These are phyloP conservation scores for Geotrichum siamense DNA, from an alignment of 1,139 yeast genomes.

Conservation along the genomic window DNA sequence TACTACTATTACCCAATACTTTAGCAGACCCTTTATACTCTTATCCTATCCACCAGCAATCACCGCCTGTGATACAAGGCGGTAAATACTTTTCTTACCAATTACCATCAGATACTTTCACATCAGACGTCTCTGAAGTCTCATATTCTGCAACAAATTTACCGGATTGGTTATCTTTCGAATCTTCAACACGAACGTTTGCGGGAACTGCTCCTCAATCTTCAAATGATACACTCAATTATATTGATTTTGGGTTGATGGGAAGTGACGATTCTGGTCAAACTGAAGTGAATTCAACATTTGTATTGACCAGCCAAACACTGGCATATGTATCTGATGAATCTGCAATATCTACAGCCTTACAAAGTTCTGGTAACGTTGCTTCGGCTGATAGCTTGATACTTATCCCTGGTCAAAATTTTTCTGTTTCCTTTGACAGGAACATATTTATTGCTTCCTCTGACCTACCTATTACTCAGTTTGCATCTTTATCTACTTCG, in stretches of 20 bases:
- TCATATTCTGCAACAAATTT: conserved; percentile 48
- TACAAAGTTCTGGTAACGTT: conserved; percentile 29
- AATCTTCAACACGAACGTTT: conserved; percentile 51
- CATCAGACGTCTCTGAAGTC: conserved; percentile 43
- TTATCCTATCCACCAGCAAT: conserved; percentile 39
- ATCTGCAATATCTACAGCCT: conserved; percentile 20
- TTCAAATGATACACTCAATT: conserved; percentile 18
- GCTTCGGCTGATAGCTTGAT: conserved; percentile 56
- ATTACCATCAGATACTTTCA: conserved; percentile 65
- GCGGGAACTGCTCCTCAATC: conserved; percentile 57
- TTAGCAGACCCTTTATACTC: conserved; percentile 11
- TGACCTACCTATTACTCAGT: conserved; percentile 47
- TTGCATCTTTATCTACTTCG: conserved; percentile 74
- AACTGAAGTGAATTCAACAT: conserved; percentile 43
- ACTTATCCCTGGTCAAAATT: conserved; percentile 58
- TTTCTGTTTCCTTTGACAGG: conserved; percentile 52
- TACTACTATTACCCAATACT: conserved; percentile 3
- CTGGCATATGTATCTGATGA: conserved; percentile 25
- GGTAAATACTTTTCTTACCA: conserved; percentile 58
- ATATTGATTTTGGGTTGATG: conserved; percentile 42
- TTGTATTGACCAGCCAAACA: conserved; percentile 46
- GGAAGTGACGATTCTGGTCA: conserved; percentile 57
- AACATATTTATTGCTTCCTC: conserved; percentile 49
- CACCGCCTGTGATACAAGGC: conserved; percentile 79
- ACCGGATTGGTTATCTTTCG: conserved; percentile 78